These are phyloP conservation scores for Helotiales sp. DNA, from an alignment of 2,329 filamentous ascomycete species.

Conservation along the genomic window DNA sequence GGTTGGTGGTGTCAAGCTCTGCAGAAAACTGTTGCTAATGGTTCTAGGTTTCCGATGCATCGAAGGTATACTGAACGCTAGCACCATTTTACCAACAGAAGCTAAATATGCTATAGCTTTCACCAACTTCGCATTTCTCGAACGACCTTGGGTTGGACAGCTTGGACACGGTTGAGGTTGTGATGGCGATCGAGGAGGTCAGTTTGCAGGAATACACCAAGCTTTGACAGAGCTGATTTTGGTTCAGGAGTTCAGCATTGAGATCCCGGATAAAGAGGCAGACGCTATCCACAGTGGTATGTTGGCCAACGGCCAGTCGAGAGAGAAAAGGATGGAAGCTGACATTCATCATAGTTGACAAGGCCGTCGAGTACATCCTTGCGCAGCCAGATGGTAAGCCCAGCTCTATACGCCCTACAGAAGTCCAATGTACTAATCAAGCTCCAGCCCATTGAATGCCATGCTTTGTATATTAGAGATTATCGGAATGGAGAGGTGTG, in stretches of 20 bases:
- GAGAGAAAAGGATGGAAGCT: conserved; percentile 12
- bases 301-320: conserved; percentile 34
- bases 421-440: conserved; percentile 10
- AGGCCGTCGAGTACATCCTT: conserved; percentile 75
- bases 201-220: conserved; percentile 8
- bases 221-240: conserved; percentile 26
- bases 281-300: conserved; percentile 75
- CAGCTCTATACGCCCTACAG: background rate
- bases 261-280: conserved; percentile 79
- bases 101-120: conserved; percentile 61
- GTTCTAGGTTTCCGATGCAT: conserved; percentile 64
- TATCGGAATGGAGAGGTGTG: conserved; percentile 6
- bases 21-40: conserved; percentile 23
- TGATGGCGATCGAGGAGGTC: conserved; percentile 99
- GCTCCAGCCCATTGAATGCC: conserved; percentile 33
- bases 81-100: background rate
- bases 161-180: conserved; percentile 97
- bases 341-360: conserved; percentile 57
- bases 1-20: conserved; percentile 51
- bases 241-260: conserved; percentile 65
- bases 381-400: conserved; percentile 71
- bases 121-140: conserved; percentile 81
- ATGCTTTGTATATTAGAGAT: conserved; percentile 31
- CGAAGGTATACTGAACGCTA: conserved; percentile 51
- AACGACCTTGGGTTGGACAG: conserved; percentile 97